Evolutionary conservation across 305 asterid genomes (phyloP).

Genomic region (Withania somnifera): DNA sequence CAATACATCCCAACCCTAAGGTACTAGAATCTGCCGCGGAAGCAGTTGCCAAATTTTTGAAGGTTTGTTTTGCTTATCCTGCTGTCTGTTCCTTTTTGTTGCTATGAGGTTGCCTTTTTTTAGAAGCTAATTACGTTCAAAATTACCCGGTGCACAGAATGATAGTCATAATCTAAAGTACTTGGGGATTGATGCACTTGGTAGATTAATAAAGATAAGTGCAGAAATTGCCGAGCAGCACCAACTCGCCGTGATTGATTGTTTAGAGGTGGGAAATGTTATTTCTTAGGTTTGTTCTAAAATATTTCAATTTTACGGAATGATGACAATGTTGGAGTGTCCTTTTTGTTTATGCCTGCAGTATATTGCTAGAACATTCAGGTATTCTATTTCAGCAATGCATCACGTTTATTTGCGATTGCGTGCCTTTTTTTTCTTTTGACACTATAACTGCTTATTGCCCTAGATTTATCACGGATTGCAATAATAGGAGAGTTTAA

Average conservation of each 20-base stretch:
- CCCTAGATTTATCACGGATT: too few species aligned
- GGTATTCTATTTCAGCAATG: background rate
- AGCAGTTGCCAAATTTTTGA: constrained; percentile 81
- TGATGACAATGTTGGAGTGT: background rate
- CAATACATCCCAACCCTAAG: constrained; percentile 88
- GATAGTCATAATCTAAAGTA: constrained; percentile 98
- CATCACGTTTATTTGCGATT: background rate
- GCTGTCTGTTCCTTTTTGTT: background rate
- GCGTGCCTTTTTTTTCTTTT: background rate
- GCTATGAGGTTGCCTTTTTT: background rate
- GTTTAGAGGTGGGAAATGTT: constrained; percentile 69
- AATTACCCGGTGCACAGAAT: constrained; percentile 45
- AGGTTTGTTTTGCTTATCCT: constrained; percentile 40
- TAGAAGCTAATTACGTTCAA: constrained; percentile 9
- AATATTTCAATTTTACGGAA: background rate
- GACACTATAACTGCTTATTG: too few species aligned
- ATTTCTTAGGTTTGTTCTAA: background rate
- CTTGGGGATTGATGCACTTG: constrained; percentile 98
- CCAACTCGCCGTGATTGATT: constrained; percentile 96
- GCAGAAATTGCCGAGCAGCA: constrained; percentile 98
- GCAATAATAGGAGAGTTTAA: too few species aligned
- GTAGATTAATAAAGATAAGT: constrained; percentile 86
- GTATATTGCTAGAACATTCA: background rate
- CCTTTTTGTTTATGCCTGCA: background rate
- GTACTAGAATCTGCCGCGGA: constrained; percentile 93